Evolutionary conservation across 495 filamentous ascomycete species (phyloP), one percentile per base, ranked within the genome.

Genomic region (Astrocystis sublimbata): DNA sequence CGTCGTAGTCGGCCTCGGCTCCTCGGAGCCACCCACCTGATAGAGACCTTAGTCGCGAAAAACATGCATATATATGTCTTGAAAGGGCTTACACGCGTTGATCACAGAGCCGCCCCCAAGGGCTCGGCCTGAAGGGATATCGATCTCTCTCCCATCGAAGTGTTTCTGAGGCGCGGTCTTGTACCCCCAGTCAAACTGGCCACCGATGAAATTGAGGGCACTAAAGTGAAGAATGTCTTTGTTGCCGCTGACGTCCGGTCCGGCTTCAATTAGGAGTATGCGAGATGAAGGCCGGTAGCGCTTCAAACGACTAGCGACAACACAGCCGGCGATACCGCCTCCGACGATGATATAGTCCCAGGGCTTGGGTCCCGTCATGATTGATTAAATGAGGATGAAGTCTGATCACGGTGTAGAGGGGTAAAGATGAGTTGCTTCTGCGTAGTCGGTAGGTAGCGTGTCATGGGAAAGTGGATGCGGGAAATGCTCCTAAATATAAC

Each of bases 61-160:
- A 31, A 36, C 7, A 82, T 77, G 12, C 4, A 42, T 19, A 78
- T 68, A 53, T 23, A 52, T 36, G 47, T 76, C 65, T 49, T 80
- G 75, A 8, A 38, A 73, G 68, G n/a, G 75, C 68, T 81, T 80
- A 89, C 6, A 62, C 47, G 61, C 81, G 63, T 89, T 89, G 45
- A 87, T 79, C 1, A 79, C 79, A 6, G 76, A 81, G 60, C 77
- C 74, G 0, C 85, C 86, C 0, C 84, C 85, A 1, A 89, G 71
- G 6, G 79, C 79, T 23, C 77, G 80, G 0, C 85, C 85, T 13
- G 82, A 73, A 6, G 77, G 78, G 45, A 83, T 80, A 62, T 83
- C 76, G 24, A 86, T 71, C 36, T 78, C 47, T 4, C 81, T 77
- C 6, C 75, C 76, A 66, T 69, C 75, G 46, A 79, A 77, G 51